phyloP scores from a whole-genome alignment of 2,329 filamentous ascomycete species.

The Tolypocladium ovalisporum region DNA sequence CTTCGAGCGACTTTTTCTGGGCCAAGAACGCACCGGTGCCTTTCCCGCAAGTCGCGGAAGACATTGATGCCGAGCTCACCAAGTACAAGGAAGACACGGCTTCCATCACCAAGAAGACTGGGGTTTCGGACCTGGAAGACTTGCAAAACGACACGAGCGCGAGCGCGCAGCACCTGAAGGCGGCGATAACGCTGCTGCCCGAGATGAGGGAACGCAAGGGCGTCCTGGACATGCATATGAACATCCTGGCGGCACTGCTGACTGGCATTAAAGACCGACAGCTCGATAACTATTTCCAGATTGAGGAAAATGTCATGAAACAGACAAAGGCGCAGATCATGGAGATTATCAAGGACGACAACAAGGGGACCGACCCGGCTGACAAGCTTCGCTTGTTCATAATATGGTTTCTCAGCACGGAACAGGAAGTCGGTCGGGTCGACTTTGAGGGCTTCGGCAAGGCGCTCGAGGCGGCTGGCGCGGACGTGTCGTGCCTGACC shows the following conservation, averaged over 20 bases:
- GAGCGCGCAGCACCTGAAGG: slow-evolving; percentile 89
- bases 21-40: slow-evolving; percentile 79
- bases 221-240: slow-evolving; percentile 98
- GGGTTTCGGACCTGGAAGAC: slow-evolving; percentile 85
- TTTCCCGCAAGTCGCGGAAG: slow-evolving; percentile 92
- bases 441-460: slow-evolving; percentile 85
- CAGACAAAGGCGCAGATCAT: slow-evolving; percentile 83
- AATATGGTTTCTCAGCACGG: slow-evolving; percentile 93
- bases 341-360: slow-evolving; percentile 69
- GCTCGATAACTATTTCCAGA: slow-evolving; percentile 89
- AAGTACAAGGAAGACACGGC: slow-evolving; percentile 93
- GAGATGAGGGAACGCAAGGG: slow-evolving; percentile 88
- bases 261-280: slow-evolving; percentile 87
- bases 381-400: slow-evolving; percentile 93
- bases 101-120: slow-evolving; percentile 91
- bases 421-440: slow-evolving; percentile 70
- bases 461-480: slow-evolving; percentile 63
- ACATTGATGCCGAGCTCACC: slow-evolving; percentile 87
- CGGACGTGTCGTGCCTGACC: slow-evolving; percentile 65
- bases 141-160: slow-evolving; percentile 80
- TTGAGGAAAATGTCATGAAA: slow-evolving; percentile 88
- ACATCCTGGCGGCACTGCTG: slow-evolving; percentile 70
- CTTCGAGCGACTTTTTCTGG: slow-evolving; percentile 92
- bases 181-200: slow-evolving; percentile 84
- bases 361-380: slow-evolving; percentile 71